Percentiles rank a stretch among this genome's conserved stretches.
These are phyloP conservation scores for Warburgia ugandensis DNA, from an alignment of 164 flowering plant genomes.

Conservation along the genomic window DNA sequence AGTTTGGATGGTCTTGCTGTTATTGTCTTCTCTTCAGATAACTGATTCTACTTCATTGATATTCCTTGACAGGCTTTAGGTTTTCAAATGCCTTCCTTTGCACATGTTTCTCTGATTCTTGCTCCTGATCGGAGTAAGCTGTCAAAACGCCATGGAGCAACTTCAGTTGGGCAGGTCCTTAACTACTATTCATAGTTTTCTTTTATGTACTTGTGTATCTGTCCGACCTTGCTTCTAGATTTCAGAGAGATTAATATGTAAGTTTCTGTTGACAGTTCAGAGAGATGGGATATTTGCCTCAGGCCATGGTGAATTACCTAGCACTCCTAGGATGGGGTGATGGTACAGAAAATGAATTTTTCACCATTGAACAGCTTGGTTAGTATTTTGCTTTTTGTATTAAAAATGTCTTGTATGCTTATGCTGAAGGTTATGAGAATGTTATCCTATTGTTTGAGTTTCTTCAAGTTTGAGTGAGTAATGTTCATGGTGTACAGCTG, in stretches of 20 bases:
- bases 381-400: slow-evolving; percentile 19
- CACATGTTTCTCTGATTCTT: slow-evolving; percentile 93
- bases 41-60: too few relatives aligned
- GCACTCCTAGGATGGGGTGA: slow-evolving; percentile 99
- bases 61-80: slow-evolving; percentile 67
- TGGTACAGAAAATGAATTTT: slow-evolving; percentile 93
- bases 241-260: background rate
- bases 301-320: slow-evolving; percentile 92
- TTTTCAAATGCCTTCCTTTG: slow-evolving; percentile 86
- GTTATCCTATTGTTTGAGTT: too few relatives aligned
- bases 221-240: background rate
- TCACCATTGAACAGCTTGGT: slow-evolving; percentile 83
- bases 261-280: slow-evolving; percentile 43
- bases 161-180: slow-evolving; percentile 99
- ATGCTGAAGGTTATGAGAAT: background rate
- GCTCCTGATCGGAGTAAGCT: slow-evolving; percentile 96
- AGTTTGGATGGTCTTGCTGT: background rate
- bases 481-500: slow-evolving; percentile 43
- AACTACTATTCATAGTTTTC: too few relatives aligned
- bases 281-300: slow-evolving; percentile 95
- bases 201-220: background rate
- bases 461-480: background rate
- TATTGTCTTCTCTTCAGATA: background rate
- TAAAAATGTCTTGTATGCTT: background rate
- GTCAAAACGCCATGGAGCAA: slow-evolving; percentile 96